Evolutionary conservation across 805 yeast species (phyloP).

Genomic region (Candida fluviatilis): DNA sequence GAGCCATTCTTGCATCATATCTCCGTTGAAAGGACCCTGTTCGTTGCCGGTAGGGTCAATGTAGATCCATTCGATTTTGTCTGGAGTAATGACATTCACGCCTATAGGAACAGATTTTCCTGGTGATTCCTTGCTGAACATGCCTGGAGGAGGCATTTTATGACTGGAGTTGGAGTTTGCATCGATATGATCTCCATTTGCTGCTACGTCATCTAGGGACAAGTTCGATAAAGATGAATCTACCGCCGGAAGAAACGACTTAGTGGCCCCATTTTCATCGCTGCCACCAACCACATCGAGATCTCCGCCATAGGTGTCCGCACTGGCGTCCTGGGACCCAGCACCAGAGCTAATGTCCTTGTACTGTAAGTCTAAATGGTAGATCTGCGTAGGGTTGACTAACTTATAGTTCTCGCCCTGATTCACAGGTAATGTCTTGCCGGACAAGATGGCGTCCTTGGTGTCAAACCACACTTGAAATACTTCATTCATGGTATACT

Average conservation of each 20-base stretch:
- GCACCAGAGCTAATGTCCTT: neutral
- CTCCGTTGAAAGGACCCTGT: constrained; percentile 80
- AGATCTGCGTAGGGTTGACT: constrained; percentile 27
- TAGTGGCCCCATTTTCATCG: no score
- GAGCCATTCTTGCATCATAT: constrained; percentile 77
- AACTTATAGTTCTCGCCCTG: constrained; percentile 26
- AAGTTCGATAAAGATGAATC: neutral
- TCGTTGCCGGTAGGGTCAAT: constrained; percentile 64
- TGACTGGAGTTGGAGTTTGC: neutral
- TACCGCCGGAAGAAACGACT: neutral
- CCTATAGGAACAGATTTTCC: neutral
- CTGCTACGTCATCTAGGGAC: neutral
- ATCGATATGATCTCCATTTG: neutral
- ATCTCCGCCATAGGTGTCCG: no score
- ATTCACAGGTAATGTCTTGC: constrained; percentile 9
- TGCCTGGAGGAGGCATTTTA: constrained; percentile 17
- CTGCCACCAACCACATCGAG: neutral
- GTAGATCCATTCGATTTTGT: constrained; percentile 62
- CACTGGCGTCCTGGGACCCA: no score
- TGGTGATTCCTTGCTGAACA: constrained; percentile 6
- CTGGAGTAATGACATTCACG: constrained; percentile 25
- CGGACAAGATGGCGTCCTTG: constrained; percentile 19
- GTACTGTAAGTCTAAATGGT: constrained; percentile 31
- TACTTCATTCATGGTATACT: constrained; percentile 50
- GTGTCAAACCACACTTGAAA: constrained; percentile 47